Percentiles rank a stretch among this genome's conserved stretches.
These are phyloP conservation scores for Kuraishia capsulata DNA, from an alignment of 805 yeast species.

Conservation along the genomic window DNA sequence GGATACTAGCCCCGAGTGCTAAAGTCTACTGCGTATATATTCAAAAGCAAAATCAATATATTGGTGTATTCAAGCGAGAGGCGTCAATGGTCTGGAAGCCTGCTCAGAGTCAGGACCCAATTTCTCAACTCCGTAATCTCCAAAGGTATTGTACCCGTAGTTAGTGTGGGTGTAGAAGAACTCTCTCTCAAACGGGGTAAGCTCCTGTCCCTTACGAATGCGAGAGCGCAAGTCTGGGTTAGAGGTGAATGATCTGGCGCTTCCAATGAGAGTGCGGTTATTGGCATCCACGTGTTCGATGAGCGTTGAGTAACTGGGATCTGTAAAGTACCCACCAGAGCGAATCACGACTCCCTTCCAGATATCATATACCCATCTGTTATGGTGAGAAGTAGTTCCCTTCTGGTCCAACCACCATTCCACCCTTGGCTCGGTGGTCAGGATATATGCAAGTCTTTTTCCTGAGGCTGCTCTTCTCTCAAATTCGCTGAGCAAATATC, in stretches of 20 bases:
- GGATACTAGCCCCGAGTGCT: too few relatives aligned
- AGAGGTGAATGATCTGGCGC: conserved; percentile 28
- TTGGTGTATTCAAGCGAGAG: too few relatives aligned
- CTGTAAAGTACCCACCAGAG: conserved; percentile 11
- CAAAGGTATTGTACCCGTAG: conserved; percentile 25
- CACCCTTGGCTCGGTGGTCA: conserved; percentile 21
- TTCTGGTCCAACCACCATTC: conserved; percentile 5
- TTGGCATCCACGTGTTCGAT: conserved; percentile 15
- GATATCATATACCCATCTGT: conserved; percentile 9
- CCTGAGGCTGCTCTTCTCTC: conserved; percentile 25
- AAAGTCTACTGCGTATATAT: too few relatives aligned
- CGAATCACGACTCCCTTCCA: conserved; percentile 26
- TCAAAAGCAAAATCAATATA: too few relatives aligned
- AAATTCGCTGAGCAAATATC: conserved; percentile 29
- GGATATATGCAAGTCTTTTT: conserved; percentile 15
- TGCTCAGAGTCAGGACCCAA: conserved; percentile 3
- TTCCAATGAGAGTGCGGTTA: conserved; percentile 34
- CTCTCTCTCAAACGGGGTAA: conserved; percentile 28
- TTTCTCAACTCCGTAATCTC: conserved; percentile 10
- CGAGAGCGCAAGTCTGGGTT: conserved; percentile 36
- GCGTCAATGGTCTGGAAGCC: too few relatives aligned
- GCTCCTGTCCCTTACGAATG: conserved; percentile 23
- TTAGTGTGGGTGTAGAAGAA: conserved; percentile 25
- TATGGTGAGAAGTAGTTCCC: conserved; percentile 10
- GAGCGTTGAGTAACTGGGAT: conserved; percentile 5